A percentile compares a stretch with the other conserved stretches of the same genome.
These are phyloP conservation scores for Colletotrichum sojae DNA, from an alignment of 2,329 filamentous ascomycete genomes.

Conservation along the genomic window DNA sequence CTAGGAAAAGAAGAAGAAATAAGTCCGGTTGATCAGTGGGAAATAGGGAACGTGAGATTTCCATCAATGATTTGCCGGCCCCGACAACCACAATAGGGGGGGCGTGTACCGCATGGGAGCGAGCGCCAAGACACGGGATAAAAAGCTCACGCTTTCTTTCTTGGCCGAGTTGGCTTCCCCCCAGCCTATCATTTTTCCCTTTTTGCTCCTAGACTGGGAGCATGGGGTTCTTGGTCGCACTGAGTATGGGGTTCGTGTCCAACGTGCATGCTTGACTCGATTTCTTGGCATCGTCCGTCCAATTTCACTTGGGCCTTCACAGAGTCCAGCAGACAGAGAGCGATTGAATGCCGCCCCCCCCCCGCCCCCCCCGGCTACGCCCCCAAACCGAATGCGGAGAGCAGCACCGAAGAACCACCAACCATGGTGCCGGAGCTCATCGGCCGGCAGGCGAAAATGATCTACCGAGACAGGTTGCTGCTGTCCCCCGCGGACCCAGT, in stretches of 20 bases:
- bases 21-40: conserved; percentile 20
- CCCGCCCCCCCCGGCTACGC: background rate
- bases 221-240: too few relatives aligned
- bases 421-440: conserved; percentile 29
- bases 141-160: conserved; percentile 10
- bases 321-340: too few relatives aligned
- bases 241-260: background rate
- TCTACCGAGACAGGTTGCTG: conserved; percentile 33
- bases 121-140: conserved; percentile 34
- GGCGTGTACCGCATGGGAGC: conserved; percentile 11
- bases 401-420: conserved; percentile 22
- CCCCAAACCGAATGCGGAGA: conserved; percentile 20
- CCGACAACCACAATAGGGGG: conserved; percentile 10
- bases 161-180: background rate
- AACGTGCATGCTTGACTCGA: conserved; percentile 27
- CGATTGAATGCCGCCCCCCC: background rate
- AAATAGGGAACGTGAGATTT: conserved; percentile 24
- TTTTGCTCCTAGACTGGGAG: too few relatives aligned
- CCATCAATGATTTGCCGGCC: conserved; percentile 35
- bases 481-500: background rate
- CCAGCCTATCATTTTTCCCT: conserved; percentile 17
- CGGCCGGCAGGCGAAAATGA: conserved; percentile 22
- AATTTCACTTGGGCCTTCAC: conserved; percentile 23
- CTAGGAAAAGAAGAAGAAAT: background rate
- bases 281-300: conserved; percentile 38